Conservation (phyloP, 176 grass and related monocot species). For the Aegilops umbellulata region DNA sequence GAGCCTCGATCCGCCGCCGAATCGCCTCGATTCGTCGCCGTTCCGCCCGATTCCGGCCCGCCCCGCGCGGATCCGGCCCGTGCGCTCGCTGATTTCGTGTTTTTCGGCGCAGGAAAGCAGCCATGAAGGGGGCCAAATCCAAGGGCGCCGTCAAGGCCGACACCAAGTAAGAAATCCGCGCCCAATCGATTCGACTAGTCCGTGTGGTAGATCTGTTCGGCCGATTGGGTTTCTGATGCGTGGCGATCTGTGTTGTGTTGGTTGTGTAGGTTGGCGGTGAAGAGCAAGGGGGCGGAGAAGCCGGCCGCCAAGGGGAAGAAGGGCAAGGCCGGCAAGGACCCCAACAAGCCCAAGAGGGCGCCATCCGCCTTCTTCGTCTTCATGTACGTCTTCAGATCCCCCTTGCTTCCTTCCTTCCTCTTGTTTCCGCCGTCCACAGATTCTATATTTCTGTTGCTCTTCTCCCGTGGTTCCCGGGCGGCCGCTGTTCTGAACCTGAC, state of each 20-base stretch:
- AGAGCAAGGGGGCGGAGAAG: slow-evolving; percentile 63
- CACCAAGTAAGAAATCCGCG: slow-evolving; percentile 27
- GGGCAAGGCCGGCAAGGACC: slow-evolving; percentile 73
- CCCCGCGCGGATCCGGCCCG: slow-evolving; percentile 43
- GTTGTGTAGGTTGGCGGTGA: slow-evolving; percentile 52
- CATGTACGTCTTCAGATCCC: slow-evolving; percentile 39
- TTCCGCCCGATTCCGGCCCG: neutral
- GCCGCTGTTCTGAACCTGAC: neutral
- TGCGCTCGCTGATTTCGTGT: neutral
- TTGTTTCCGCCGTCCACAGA: no score
- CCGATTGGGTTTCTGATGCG: neutral
- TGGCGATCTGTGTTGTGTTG: neutral
- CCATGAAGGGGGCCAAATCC: slow-evolving; percentile 83
- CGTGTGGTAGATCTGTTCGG: neutral
- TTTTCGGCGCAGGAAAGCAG: slow-evolving; percentile 1
- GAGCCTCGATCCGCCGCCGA: no score
- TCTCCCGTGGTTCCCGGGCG: neutral
- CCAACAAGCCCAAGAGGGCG: slow-evolving; percentile 90
- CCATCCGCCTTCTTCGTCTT: slow-evolving; percentile 92
- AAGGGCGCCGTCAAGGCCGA: slow-evolving; percentile 72
- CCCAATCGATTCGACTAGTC: neutral
- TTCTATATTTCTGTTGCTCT: neutral
- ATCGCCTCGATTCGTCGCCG: no score
- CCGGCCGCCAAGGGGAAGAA: slow-evolving; percentile 49
- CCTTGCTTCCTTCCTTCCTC: neutral